These are phyloP conservation scores for Chondrostereum purpureum DNA, from an alignment of 1,284 basidiomycete species.

Conservation along the genomic window DNA sequence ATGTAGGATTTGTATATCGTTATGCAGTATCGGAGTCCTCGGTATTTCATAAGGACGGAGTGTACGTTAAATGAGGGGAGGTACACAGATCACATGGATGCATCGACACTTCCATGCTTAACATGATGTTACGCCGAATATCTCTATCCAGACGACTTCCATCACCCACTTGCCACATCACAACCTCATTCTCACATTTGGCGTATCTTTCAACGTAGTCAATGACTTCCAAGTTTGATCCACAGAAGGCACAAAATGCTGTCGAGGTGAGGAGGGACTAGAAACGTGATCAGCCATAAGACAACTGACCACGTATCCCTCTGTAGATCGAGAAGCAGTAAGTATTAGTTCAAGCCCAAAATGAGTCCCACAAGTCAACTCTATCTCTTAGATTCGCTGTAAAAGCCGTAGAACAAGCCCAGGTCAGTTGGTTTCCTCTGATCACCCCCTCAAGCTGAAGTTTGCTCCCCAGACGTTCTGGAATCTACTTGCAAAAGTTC, in stretches of 20 bases:
- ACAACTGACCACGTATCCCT: not conserved
- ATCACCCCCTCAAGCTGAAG: conserved; percentile 7
- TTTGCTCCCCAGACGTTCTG: conserved; percentile 78
- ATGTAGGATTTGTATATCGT: too few species aligned
- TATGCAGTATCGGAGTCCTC: too few species aligned
- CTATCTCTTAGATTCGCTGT: conserved; percentile 73
- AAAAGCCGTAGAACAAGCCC: conserved; percentile 92
- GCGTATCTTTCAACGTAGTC: conserved; percentile 12
- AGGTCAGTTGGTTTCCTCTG: conserved; percentile 44
- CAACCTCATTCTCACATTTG: conserved; percentile 5
- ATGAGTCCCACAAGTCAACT: not conserved
- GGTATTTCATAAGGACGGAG: too few species aligned
- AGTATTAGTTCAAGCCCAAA: conserved; percentile 23
- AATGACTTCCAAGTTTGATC: conserved; percentile 67
- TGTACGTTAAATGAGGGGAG: too few species aligned
- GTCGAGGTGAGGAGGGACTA: conserved; percentile 65
- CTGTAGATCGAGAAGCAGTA: conserved; percentile 92
- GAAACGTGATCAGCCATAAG: not conserved
- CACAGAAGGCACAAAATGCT: conserved; percentile 83
- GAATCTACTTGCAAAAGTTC: conserved; percentile 84
- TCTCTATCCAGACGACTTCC: not conserved
- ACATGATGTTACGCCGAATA: not conserved
- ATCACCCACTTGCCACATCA: conserved; percentile 7
- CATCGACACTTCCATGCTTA: too few species aligned
- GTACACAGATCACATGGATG: too few species aligned